Evolutionary conservation across 345 rosid genomes (phyloP).

Genomic region (Alliaria petiolata): DNA sequence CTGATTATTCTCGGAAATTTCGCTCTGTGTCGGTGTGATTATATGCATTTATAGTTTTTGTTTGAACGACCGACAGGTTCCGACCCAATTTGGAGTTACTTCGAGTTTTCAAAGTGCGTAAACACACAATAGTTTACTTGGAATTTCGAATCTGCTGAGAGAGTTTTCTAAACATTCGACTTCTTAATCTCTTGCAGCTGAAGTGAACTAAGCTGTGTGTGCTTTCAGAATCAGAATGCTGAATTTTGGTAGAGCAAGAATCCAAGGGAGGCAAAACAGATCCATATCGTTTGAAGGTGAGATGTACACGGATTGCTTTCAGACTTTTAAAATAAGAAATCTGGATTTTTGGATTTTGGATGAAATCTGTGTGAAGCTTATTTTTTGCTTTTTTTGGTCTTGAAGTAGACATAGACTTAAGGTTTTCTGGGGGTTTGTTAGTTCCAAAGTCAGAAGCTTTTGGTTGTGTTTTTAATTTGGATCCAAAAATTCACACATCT

Average conservation of each 20-base stretch:
- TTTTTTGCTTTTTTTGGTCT: background rate
- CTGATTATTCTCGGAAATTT: background rate
- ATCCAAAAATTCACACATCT: background rate
- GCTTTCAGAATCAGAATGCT: constrained; percentile 46
- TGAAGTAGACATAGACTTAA: background rate
- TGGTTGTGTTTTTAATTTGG: background rate
- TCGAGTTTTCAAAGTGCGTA: background rate
- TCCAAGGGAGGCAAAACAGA: constrained; percentile 57
- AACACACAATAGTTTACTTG: background rate
- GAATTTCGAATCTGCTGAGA: background rate
- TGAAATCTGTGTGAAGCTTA: no score
- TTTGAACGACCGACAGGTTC: background rate
- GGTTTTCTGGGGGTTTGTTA: constrained; percentile 19
- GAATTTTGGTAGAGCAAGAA: constrained; percentile 61
- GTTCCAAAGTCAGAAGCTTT: background rate
- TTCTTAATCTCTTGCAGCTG: background rate
- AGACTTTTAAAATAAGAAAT: background rate
- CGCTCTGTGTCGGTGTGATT: constrained; percentile 8
- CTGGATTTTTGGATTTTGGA: background rate
- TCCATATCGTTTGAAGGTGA: constrained; percentile 44
- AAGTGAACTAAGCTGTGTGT: background rate
- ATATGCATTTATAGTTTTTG: background rate
- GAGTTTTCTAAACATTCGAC: background rate
- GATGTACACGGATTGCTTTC: background rate
- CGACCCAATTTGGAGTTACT: background rate